Conservation (phyloP, 1,284 basidiomycete species). For the Lentinula novae-zelandiae region DNA sequence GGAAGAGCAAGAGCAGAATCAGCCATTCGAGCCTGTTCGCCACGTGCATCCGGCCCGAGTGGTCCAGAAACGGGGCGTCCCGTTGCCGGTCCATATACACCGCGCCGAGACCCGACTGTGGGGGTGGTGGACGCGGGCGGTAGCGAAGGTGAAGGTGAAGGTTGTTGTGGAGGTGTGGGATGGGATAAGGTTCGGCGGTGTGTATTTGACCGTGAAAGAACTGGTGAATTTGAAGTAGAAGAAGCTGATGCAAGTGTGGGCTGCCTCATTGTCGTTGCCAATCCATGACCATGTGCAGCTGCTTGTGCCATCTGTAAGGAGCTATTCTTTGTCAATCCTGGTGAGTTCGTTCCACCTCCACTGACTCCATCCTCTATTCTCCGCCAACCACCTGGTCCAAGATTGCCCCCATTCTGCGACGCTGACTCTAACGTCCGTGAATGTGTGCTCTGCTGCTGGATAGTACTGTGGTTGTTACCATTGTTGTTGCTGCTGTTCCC, state of each 20-base stretch:
- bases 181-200: not conserved
- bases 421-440: not conserved
- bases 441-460: not conserved
- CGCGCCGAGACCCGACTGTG: constrained; percentile 1
- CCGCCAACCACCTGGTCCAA: not conserved
- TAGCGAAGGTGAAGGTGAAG: not conserved
- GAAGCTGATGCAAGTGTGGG: not conserved
- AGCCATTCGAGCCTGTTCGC: not conserved
- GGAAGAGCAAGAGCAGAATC: not conserved
- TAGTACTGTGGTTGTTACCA: not conserved
- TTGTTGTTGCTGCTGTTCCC: not conserved
- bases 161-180: not conserved
- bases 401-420: not conserved
- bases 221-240: not conserved
- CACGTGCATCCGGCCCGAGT: constrained; percentile 5
- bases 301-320: not conserved
- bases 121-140: not conserved
- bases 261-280: not conserved
- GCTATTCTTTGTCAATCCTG: not conserved
- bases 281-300: not conserved
- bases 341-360: not conserved
- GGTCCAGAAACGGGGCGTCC: not conserved
- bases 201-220: not conserved
- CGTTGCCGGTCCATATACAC: constrained; percentile 6
- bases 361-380: not conserved